These are phyloP conservation scores for Byssothecium circinans DNA, from an alignment of 2,329 filamentous ascomycete species.

Conservation along the genomic window DNA sequence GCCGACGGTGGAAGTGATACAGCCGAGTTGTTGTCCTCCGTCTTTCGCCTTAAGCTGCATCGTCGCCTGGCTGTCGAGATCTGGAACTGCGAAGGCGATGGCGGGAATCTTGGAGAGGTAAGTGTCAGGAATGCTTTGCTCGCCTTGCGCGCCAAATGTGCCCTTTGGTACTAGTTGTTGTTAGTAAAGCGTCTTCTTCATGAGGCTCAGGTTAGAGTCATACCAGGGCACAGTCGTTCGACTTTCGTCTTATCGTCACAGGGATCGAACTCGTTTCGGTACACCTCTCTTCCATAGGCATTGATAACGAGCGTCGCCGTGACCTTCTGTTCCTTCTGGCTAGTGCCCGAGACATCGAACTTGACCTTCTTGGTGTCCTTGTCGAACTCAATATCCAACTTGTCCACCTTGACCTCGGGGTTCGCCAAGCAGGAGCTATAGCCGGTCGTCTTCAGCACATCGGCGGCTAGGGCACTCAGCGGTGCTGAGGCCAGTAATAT, in stretches of 20 bases:
- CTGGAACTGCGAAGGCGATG: conserved; percentile 88
- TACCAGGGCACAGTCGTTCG: conserved; percentile 77
- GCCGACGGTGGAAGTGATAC: conserved; percentile 76
- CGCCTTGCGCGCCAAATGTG: conserved; percentile 71
- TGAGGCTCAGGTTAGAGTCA: conserved; percentile 23
- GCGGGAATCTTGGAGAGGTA: conserved; percentile 77
- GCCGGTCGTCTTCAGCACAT: conserved; percentile 77
- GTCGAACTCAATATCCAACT: conserved; percentile 78
- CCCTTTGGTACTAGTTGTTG: conserved; percentile 66
- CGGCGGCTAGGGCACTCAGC: conserved; percentile 61
- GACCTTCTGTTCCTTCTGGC: conserved; percentile 74
- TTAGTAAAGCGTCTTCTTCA: conserved; percentile 19
- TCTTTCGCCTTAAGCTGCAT: conserved; percentile 70
- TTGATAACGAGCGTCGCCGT: conserved; percentile 73
- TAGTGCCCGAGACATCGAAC: conserved; percentile 83
- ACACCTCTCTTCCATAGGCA: conserved; percentile 83
- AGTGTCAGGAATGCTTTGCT: conserved; percentile 68
- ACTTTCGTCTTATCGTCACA: conserved; percentile 71
- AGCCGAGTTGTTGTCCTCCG: conserved; percentile 68
- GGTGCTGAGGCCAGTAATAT: conserved; percentile 42
- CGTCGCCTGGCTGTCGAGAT: conserved; percentile 83
- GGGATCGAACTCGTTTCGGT: conserved; percentile 79
- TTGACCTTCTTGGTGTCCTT: conserved; percentile 69
- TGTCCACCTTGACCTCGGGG: conserved; percentile 68
- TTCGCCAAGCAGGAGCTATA: conserved; percentile 72